Base-by-base conservation (phyloP, 352 stramenopile genomes). In the Globisporangium splendens region DNA sequence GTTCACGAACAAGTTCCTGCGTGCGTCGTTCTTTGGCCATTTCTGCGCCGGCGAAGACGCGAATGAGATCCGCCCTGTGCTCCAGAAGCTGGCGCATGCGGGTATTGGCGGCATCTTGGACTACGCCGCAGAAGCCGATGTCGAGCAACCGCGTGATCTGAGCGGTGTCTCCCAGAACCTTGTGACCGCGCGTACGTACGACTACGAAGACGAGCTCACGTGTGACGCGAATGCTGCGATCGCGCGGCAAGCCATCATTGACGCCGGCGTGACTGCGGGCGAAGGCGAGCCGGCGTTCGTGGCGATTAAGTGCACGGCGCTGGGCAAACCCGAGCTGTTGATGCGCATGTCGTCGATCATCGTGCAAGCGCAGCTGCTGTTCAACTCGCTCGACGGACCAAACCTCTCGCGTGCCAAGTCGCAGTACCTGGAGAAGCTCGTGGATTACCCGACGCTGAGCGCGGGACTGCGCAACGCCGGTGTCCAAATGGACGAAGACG, bases 301-400 rank as follows among this genome's bases (percentile, higher is more conserved):
- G 15, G 96, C 96, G 33, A 93, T 99, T 63, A 99, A 99, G 75
- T 91, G 98, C 54, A 99, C 97, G 44, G 96, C 96, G 18, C 72
- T 99, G 13, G 94, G 94, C 35, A 98, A 99, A 76, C 97, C 97
- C 0, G 79, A 98, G 57, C 67, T 99, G 50, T 77, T 99, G 35
- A 91, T 98, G 75, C 87, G 93, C 68, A 96, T 98, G 81, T 98
- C 90, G 33, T 83, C 68, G 38, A 95, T 96, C 62, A 96, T 98
- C 56, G 79, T 97, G 35, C 93, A 98, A 68, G 78, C 88, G 1
- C 81, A 96, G 50, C 72, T 91, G 47, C 77, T 98, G 20, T 98
- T 98, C 74, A 62, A 91, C 52, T 89, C 89, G 61, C 92, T 98
- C 52, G 95, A 98, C 65, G 68, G 68, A 0, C 79, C 78, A 8